phyloP scores from a whole-genome alignment of 208 protist genomes.

The Trypanosoma cruzi region DNA sequence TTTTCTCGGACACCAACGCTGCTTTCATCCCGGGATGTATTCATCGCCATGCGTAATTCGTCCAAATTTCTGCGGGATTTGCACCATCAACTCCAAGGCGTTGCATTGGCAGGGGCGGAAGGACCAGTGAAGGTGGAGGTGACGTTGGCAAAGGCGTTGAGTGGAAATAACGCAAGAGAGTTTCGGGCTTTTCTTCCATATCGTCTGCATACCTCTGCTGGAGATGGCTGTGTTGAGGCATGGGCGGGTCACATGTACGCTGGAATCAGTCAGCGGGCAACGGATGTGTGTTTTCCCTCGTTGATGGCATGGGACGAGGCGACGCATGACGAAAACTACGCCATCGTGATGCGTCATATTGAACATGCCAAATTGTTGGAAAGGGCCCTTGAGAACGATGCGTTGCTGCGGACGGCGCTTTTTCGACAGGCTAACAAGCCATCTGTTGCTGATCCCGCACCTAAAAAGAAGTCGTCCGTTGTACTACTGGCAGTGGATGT shows the following conservation, averaged over 20 bases:
- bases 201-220: constrained; percentile 20
- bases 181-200: constrained; percentile 78
- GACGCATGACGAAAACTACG: constrained; percentile 61
- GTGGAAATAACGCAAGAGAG: constrained; percentile 52
- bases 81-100: constrained; percentile 42
- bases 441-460: constrained; percentile 7
- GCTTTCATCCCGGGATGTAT: constrained; percentile 60
- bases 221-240: constrained; percentile 11
- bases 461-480: constrained; percentile 10
- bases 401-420: constrained; percentile 27
- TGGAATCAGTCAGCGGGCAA: constrained; percentile 72
- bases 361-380: constrained; percentile 54
- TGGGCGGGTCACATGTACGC: constrained; percentile 32
- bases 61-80: constrained; percentile 76
- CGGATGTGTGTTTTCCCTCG: constrained; percentile 77
- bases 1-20: constrained; percentile 59
- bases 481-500: constrained; percentile 78
- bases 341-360: constrained; percentile 43
- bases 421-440: constrained; percentile 26
- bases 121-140: constrained; percentile 37
- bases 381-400: constrained; percentile 28
- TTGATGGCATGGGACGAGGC: constrained; percentile 73
- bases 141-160: constrained; percentile 61
- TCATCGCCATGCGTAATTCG: constrained; percentile 82
- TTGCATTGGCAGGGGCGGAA: not conserved